A percentile compares a stretch with the other conserved stretches of the same genome.
Evolutionary conservation across 768 basidiomycete species (phyloP).

Genomic region (Collybia mongolica): DNA sequence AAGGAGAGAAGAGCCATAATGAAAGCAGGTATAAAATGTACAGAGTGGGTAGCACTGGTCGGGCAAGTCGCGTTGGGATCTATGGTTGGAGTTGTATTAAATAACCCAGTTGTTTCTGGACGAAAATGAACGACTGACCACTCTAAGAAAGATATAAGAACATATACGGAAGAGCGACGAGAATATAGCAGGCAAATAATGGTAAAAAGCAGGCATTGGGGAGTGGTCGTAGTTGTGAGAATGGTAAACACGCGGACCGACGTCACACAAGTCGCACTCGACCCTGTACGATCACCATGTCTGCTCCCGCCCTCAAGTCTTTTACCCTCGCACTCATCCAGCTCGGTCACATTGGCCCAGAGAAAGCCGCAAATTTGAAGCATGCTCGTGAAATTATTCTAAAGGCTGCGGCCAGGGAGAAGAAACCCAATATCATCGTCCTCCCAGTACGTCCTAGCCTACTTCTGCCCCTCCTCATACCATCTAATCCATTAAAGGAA

Average conservation of each 20-base stretch:
- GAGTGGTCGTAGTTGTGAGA: not conserved
- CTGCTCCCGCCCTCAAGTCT: constrained; percentile 45
- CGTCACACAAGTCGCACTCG: not conserved
- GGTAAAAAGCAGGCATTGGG: not conserved
- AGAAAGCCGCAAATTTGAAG: constrained; percentile 77
- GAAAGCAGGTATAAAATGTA: constrained; percentile 27
- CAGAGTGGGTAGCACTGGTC: constrained; percentile 27
- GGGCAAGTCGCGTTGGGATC: constrained; percentile 39
- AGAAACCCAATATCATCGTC: constrained; percentile 79
- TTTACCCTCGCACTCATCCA: constrained; percentile 92
- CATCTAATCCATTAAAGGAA: constrained; percentile 49
- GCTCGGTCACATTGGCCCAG: constrained; percentile 67
- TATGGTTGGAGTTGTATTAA: constrained; percentile 11
- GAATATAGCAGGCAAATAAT: constrained; percentile 19
- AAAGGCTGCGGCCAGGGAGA: constrained; percentile 54
- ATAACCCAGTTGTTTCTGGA: not conserved
- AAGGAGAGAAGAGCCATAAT: constrained; percentile 11
- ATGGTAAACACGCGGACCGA: not conserved
- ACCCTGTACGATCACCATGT: not conserved
- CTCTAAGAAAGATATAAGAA: constrained; percentile 47
- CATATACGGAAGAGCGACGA: constrained; percentile 40
- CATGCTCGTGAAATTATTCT: constrained; percentile 81
- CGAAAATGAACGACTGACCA: constrained; percentile 32
- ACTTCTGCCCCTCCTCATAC: not conserved
- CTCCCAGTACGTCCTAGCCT: constrained; percentile 59